phyloP scores from a whole-genome alignment of 2,329 filamentous ascomycete species.

The Monosporascus sp. region DNA sequence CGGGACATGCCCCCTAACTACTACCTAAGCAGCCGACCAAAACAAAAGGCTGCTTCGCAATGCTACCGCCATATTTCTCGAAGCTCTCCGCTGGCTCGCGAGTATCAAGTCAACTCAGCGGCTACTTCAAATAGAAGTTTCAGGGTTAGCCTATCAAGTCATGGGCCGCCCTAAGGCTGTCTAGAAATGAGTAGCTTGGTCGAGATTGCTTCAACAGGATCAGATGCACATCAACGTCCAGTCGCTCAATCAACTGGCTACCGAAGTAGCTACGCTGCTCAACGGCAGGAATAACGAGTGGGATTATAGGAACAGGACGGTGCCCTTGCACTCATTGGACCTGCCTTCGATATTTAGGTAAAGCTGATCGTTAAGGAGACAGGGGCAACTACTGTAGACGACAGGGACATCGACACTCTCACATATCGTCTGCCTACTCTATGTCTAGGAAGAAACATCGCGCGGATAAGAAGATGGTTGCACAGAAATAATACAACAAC shows the following conservation, averaged over 20 bases:
- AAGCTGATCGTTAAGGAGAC: slow-evolving; percentile 75
- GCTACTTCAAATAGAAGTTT: too few relatives aligned
- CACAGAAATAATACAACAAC: slow-evolving; percentile 16
- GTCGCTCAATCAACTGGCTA: slow-evolving; percentile 12
- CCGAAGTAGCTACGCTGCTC: slow-evolving; percentile 34
- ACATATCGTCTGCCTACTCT: slow-evolving; percentile 78
- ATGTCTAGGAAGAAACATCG: slow-evolving; percentile 57
- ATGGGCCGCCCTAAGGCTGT: too few relatives aligned
- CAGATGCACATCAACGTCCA: slow-evolving; percentile 1
- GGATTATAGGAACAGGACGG: slow-evolving; percentile 52
- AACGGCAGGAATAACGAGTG: slow-evolving; percentile 61
- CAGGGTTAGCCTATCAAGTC: too few relatives aligned
- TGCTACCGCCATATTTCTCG: too few relatives aligned
- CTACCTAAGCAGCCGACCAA: too few relatives aligned
- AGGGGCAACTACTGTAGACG: slow-evolving; percentile 55
- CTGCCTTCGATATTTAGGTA: slow-evolving; percentile 67
- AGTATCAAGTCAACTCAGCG: too few relatives aligned
- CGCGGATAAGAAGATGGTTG: slow-evolving; percentile 31
- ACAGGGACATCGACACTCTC: slow-evolving; percentile 72
- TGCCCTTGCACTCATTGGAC: slow-evolving; percentile 62
- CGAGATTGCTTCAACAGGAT: not conserved
- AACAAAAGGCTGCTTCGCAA: too few relatives aligned
- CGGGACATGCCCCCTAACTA: too few relatives aligned
- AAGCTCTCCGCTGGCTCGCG: too few relatives aligned
- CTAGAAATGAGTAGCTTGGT: slow-evolving; percentile 3